These are phyloP conservation scores for Leccinum arenicola DNA, from an alignment of 768 basidiomycete species.

Conservation along the genomic window DNA sequence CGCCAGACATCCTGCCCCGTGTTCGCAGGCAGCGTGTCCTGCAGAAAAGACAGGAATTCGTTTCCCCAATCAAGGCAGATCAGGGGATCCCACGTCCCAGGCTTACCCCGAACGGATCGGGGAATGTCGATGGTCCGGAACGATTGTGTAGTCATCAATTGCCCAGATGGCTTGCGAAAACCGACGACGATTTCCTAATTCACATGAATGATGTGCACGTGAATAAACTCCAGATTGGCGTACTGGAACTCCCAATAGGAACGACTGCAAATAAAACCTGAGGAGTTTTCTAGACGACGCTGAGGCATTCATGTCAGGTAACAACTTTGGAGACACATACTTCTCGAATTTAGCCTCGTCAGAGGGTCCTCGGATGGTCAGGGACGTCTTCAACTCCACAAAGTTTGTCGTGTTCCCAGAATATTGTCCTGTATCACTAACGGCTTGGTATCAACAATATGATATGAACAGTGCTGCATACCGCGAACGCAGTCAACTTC, in stretches of 20 bases:
- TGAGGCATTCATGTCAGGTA: neutral
- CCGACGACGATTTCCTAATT: slow-evolving; percentile 80
- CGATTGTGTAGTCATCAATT: slow-evolving; percentile 59
- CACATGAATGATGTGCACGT: neutral
- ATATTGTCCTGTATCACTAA: too few species aligned
- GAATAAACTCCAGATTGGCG: slow-evolving; percentile 22
- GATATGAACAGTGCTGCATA: too few species aligned
- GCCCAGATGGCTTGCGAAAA: slow-evolving; percentile 78
- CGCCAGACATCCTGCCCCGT: slow-evolving; percentile 58
- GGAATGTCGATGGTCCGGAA: slow-evolving; percentile 83
- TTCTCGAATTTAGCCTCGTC: slow-evolving; percentile 80
- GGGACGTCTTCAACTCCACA: too few species aligned
- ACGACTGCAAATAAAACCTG: slow-evolving; percentile 90
- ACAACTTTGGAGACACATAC: slow-evolving; percentile 39
- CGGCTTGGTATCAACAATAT: too few species aligned
- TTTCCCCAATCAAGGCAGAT: slow-evolving; percentile 76
- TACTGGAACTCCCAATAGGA: slow-evolving; percentile 88
- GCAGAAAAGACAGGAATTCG: slow-evolving; percentile 55
- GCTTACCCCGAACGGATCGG: slow-evolving; percentile 70
- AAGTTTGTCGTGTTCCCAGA: too few species aligned
- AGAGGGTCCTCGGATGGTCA: too few species aligned
- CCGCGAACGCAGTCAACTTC: too few species aligned
- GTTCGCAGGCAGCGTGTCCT: slow-evolving; percentile 29
- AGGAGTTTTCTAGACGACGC: slow-evolving; percentile 66
- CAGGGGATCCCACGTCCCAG: slow-evolving; percentile 73